A percentile compares a stretch with the other conserved stretches of the same genome.
These are phyloP conservation scores for Xylogone sp. DNA, from an alignment of 2,329 filamentous ascomycete genomes.

Conservation along the genomic window DNA sequence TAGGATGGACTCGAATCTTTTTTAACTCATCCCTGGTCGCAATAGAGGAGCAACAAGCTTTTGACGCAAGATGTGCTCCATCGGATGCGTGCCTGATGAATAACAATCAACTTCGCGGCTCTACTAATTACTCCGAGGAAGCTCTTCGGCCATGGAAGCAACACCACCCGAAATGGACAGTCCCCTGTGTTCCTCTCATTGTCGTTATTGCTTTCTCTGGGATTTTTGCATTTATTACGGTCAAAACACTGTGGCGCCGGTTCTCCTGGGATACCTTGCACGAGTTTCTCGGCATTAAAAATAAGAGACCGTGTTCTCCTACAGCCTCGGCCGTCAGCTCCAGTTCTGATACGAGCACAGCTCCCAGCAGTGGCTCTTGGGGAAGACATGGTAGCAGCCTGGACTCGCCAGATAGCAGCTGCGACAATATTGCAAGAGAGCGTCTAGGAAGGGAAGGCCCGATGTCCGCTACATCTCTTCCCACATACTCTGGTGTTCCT, in stretches of 20 bases:
- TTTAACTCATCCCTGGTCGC: constrained; percentile 44
- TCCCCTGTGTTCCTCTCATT: constrained; percentile 5
- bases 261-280: neutral
- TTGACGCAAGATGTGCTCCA: constrained; percentile 26
- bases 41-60: constrained; percentile 19
- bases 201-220: constrained; percentile 3
- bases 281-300: constrained; percentile 1
- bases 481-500: constrained; percentile 2
- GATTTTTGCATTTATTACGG: constrained; percentile 1
- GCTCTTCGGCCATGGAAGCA: constrained; percentile 9
- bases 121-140: constrained; percentile 6
- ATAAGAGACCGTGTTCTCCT: neutral
- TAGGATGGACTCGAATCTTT: constrained; percentile 44
- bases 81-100: constrained; percentile 29
- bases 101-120: constrained; percentile 10
- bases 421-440: neutral
- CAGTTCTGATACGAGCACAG: neutral
- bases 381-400: neutral
- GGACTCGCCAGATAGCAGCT: neutral
- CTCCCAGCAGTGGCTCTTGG: neutral
- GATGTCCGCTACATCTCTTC: neutral
- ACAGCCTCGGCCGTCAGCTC: neutral
- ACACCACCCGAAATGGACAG: constrained; percentile 2
- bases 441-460: neutral
- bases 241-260: constrained; percentile 3